Evolutionary conservation across 257 asterid species (phyloP), one percentile per base, ranked within the genome.

Genomic region (Thymus mandschuricus): DNA sequence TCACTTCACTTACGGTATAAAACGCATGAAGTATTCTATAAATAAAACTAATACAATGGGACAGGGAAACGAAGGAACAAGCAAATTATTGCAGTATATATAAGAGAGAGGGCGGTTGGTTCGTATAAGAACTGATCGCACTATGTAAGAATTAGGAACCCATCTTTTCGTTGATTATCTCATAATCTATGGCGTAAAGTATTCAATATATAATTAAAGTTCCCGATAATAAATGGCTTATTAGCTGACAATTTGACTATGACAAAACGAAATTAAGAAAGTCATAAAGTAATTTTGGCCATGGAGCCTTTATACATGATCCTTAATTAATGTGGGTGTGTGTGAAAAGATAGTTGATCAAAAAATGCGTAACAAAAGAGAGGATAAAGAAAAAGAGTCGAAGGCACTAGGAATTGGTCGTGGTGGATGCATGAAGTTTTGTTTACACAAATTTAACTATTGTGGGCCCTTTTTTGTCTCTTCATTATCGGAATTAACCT

Each of bases 361-460:
- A 2, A 63, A 33, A 11, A 62, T 52, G 52, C 9, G 40, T 15
- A 21, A 66, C n/a, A 71, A 21, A 34, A 62, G 28, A 68, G 6
- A 5, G 1, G 13, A 8, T 28, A 27, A 8, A 29, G 34, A 2
- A 29, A 35, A 12, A 35, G 54, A 33, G 45, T 5, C 12, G 34
- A 31, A n/a, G 43, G 66, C 63, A 52, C 49, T 61, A 70, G 38
- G 76, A 49, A 54, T 69, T 57, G 74, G 76, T 66, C 69, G 68
- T 65, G 49, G 66, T 65, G 49, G 66, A 73, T 70, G 66, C 71
- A 70, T 79, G 62, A 74, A 70, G 62, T 65, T 71, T 75, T 75
- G 78, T 66, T 79, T 54, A 60, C 60, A 58, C 33, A 74, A 69
- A 79, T 69, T 21, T 64, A 69, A 78, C 49, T 60, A 34, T 27